Evolutionary conservation across 2,329 filamentous ascomycete genomes (phyloP).

Genomic region (Aspergillus texensis): DNA sequence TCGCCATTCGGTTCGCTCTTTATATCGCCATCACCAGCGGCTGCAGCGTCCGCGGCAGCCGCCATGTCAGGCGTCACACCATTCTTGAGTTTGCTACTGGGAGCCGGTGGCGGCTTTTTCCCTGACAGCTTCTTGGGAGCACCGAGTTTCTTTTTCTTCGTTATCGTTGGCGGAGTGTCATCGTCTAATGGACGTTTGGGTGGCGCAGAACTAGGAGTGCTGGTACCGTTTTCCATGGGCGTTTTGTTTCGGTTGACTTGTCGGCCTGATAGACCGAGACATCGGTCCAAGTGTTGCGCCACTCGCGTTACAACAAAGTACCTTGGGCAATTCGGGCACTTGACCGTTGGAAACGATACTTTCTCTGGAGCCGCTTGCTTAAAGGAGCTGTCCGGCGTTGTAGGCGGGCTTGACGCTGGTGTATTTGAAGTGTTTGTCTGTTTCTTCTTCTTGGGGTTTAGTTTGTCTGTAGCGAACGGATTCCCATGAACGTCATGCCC

Average conservation of each 20-base stretch:
- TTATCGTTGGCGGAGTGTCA: conserved; percentile 47
- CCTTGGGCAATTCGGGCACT: conserved; percentile 63
- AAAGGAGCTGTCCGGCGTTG: conserved; percentile 36
- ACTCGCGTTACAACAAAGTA: conserved; percentile 64
- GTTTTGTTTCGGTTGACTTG: conserved; percentile 52
- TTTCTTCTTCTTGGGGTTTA: conserved; percentile 52
- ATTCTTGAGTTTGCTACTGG: conserved; percentile 45
- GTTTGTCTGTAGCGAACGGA: conserved; percentile 42
- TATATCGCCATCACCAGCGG: conserved; percentile 32
- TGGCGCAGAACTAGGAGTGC: conserved; percentile 37
- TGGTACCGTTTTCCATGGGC: conserved; percentile 46
- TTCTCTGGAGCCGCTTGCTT: conserved; percentile 34
- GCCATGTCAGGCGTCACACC: conserved; percentile 41
- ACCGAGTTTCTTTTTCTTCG: conserved; percentile 54
- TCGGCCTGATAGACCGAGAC: conserved; percentile 59
- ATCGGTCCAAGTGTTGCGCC: conserved; percentile 64
- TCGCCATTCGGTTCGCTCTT: conserved; percentile 41
- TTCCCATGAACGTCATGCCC: conserved; percentile 66
- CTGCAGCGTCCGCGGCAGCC: conserved; percentile 28
- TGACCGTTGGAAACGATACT: conserved; percentile 45
- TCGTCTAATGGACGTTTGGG: conserved; percentile 45
- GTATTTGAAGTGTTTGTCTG: conserved; percentile 37
- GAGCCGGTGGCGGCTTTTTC: conserved; percentile 39
- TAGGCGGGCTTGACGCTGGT: conserved; percentile 38
- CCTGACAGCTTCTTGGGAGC: conserved; percentile 39